A percentile compares a stretch with the other conserved stretches of the same genome.
Conservation (phyloP, 1,284 basidiomycete genomes). For the Sporisorium reilianum region DNA sequence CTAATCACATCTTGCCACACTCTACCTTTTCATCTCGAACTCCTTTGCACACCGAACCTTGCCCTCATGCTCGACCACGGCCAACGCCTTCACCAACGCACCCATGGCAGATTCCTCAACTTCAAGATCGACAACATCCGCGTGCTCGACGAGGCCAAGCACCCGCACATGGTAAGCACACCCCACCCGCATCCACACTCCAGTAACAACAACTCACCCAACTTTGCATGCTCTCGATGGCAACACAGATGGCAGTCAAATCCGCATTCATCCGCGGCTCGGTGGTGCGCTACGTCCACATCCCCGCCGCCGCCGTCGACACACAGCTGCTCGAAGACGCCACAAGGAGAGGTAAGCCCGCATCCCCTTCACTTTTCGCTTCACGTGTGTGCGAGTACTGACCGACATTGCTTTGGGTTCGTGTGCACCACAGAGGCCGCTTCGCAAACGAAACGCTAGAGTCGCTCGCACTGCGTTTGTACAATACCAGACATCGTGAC, state of each 20-base stretch:
- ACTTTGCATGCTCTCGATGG: not conserved
- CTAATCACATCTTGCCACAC: not conserved
- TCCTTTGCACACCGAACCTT: not conserved
- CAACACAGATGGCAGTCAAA: slow-evolving; percentile 90
- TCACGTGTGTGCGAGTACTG: too few species aligned
- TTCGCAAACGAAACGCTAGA: slow-evolving; percentile 48
- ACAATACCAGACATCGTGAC: slow-evolving; percentile 12
- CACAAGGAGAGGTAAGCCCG: slow-evolving; percentile 84
- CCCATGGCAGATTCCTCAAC: slow-evolving; percentile 81
- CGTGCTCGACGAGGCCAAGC: slow-evolving; percentile 89
- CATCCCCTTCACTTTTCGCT: not conserved
- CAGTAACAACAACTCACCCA: too few species aligned
- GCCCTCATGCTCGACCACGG: not conserved
- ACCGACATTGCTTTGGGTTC: not conserved
- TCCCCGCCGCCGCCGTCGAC: slow-evolving; percentile 92
- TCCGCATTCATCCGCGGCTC: slow-evolving; percentile 99
- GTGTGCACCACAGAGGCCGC: slow-evolving; percentile 37
- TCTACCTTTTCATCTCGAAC: not conserved
- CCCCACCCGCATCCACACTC: too few species aligned
- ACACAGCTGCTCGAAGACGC: slow-evolving; percentile 97
- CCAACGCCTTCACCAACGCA: not conserved
- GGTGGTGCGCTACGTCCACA: slow-evolving; percentile 95
- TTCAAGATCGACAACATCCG: slow-evolving; percentile 95
- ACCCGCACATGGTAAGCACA: slow-evolving; percentile 91
- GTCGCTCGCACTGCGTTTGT: slow-evolving; percentile 15